Conservation (phyloP, 73 alveolate species). For the Blepharisma stoltei region DNA sequence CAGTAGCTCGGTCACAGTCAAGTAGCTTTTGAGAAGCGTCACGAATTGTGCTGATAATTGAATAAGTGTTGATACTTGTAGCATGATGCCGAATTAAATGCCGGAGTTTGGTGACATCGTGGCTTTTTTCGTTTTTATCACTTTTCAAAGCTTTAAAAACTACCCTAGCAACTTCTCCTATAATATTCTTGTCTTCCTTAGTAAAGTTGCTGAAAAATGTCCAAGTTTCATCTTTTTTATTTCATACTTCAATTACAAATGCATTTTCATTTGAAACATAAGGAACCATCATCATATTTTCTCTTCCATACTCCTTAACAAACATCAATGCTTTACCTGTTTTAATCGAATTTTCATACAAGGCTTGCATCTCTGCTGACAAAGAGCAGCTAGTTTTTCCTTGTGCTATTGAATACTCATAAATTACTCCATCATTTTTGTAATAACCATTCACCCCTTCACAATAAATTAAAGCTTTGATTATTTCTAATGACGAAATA, state of each 20-base stretch:
- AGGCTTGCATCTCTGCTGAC: neutral
- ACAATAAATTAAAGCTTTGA: neutral
- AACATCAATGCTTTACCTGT: neutral
- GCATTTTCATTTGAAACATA: neutral
- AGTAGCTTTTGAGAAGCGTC: constrained; percentile 4
- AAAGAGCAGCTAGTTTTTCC: neutral
- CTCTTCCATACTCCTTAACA: neutral
- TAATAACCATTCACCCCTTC: neutral
- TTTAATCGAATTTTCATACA: neutral
- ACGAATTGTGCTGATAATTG: neutral
- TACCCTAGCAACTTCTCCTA: neutral
- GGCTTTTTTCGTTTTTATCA: neutral
- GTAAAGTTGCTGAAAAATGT: neutral
- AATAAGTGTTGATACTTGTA: neutral
- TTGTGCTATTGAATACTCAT: neutral
- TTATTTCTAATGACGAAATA: neutral
- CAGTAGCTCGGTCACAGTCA: constrained; percentile 27
- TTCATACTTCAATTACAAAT: neutral
- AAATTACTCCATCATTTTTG: neutral
- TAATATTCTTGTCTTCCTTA: neutral
- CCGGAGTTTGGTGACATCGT: neutral
- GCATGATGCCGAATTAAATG: neutral
- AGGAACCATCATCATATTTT: neutral
- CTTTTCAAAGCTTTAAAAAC: neutral
- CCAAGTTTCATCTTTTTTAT: neutral